Base-by-base conservation (phyloP, 768 basidiomycete genomes). In the Suillus spraguei region DNA sequence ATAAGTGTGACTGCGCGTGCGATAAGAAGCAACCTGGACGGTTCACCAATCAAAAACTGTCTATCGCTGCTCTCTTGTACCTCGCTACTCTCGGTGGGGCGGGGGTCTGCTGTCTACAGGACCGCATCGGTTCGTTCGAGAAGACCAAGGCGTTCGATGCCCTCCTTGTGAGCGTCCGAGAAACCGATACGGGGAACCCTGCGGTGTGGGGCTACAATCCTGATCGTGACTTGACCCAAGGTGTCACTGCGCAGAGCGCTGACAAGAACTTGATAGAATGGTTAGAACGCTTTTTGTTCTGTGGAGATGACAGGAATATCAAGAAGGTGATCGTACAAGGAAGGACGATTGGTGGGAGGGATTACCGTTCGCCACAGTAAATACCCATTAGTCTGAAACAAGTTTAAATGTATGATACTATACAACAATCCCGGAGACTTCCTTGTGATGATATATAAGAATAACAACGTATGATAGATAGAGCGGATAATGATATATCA, bases 1-100 rank as follows among this genome's bases (percentile, higher is more conserved):
- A 65, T 24, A 62, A 66, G 38, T 28, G 38, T 41, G 61, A 33
- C 33, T 38, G 49, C 17, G 46, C 59, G 5, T 20, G n/a, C 47
- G 56, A n/a, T 39, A 9, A 61, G 52, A 54, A 58, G 35, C 16
- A 13, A 9, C 5, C 39, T 22, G 53, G 52, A 24, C 55, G 66
- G 36, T 90, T 90, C 70, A 76, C 81, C 5, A 79, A 83, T 68
- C 80, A 80, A n/a, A 89, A 88, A 64, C 82, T 98, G 17, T 79
- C 88, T 3, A 81, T 95, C 52, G 78, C 90, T 7, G 86, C 93
- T 2, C 80, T 97, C 60, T 81, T 98, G 62, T 90, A 95, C 79
- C 88, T 98, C 60, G 96, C 97, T 10, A 99, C 97, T 5, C 78
- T 90, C 28, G 97, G 97, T 39, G 97, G 97, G 1, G 97, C 97